These are phyloP conservation scores for Ashbya aceris DNA, from an alignment of 1,139 yeast species.

Conservation along the genomic window DNA sequence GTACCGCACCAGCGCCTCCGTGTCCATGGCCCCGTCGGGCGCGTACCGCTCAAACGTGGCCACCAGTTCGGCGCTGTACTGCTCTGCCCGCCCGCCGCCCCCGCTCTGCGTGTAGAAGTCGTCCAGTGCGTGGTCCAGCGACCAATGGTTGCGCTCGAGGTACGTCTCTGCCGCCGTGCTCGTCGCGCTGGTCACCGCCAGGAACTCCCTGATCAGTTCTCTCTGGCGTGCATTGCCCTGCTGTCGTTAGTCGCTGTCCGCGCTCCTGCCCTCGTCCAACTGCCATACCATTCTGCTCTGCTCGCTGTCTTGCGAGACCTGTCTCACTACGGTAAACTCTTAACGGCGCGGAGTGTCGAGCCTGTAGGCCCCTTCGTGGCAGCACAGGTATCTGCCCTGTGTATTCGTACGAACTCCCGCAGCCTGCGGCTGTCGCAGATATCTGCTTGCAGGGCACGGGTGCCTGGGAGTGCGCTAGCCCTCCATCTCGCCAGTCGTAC, in stretches of 20 bases:
- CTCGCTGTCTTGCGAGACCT: too few species aligned
- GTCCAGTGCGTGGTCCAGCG: slow-evolving; percentile 26
- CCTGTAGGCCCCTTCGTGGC: too few species aligned
- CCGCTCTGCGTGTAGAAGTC: slow-evolving; percentile 17
- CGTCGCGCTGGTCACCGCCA: slow-evolving; percentile 18
- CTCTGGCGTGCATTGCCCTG: slow-evolving; percentile 2
- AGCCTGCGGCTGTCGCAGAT: too few species aligned
- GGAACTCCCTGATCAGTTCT: slow-evolving; percentile 13
- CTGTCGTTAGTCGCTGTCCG: not conserved
- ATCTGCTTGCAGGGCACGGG: too few species aligned
- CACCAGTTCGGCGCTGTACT: slow-evolving; percentile 17
- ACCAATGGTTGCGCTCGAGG: slow-evolving; percentile 21
- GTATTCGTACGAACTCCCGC: too few species aligned
- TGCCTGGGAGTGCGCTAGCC: too few species aligned
- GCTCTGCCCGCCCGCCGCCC: not conserved
- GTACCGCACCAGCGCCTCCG: slow-evolving; percentile 68
- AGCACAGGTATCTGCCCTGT: too few species aligned
- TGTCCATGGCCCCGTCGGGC: slow-evolving; percentile 37
- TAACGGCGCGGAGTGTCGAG: too few species aligned
- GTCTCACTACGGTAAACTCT: too few species aligned
- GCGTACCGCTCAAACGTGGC: slow-evolving; percentile 27
- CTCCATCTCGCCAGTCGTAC: too few species aligned
- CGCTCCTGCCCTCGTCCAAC: too few species aligned
- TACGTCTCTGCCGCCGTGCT: slow-evolving; percentile 17
- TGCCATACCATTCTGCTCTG: too few species aligned